Base-by-base conservation (phyloP, 2,329 filamentous ascomycete genomes). In the Cladobotryum protrusum region DNA sequence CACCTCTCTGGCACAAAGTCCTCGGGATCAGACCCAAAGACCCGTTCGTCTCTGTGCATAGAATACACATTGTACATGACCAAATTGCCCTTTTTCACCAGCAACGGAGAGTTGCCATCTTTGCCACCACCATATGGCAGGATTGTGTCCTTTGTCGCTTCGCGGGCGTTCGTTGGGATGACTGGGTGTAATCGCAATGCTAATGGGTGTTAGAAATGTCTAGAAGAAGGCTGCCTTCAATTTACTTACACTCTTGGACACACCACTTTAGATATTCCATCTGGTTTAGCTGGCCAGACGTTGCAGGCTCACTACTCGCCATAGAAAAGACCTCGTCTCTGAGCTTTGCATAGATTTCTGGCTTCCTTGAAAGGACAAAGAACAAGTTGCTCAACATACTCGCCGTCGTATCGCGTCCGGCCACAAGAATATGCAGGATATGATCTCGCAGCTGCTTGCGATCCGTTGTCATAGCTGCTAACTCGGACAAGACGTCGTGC, bases 251-350 rank as follows among this genome's bases (percentile, higher is more conserved):
- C 63, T 83, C 80, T 53, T 82, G 78, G 51, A 82, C 56, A 32
- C 76, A 77, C 66, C 71, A 78, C 55, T 73, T 74, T 47, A 83
- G 61, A 52, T 82, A 82, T 51, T 72, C 74, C 61, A 81, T 68
- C 32, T 71, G 68, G 57, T 72, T 75, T 50, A 82, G 56, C 55
- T 78, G 67, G 34, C 72, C 71, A 48, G 74, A 75, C 0, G 69
- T 73, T 1, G 77, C 75, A 14, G 62, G 59, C 2, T 56, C 56
- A 2, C 60, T 59, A 3, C 68, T 63, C 3, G 54, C 52, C 5
- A 69, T 50, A 1, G 54, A 48, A 43, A 67, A 20, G 1, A 75
- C 65, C 36, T 76, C 73, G 4, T 64, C 60, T 20, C 75, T 66
- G 20, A 82, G 59, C 56, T 74, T 77, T 14, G 57, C 56, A 52